Conservation (phyloP, 1,139 yeast genomes). For the Zygosaccharomyces pseudobailii region DNA sequence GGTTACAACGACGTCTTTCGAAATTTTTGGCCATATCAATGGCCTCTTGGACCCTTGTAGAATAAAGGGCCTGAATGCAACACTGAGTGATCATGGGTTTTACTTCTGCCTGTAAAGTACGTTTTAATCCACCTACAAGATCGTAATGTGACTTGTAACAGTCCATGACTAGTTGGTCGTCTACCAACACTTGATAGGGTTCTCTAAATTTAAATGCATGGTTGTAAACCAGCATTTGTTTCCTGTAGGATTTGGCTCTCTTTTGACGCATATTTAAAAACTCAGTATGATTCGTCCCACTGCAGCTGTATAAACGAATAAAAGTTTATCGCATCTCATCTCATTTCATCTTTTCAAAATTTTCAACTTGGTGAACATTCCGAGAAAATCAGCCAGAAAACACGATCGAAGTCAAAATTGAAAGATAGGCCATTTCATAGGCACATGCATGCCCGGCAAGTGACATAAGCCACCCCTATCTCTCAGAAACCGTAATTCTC, state of each 20-base stretch:
- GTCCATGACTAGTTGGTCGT: constrained; percentile 67
- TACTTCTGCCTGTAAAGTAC: constrained; percentile 80
- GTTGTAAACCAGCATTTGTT: constrained; percentile 79
- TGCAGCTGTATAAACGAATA: not conserved
- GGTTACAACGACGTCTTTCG: constrained; percentile 74
- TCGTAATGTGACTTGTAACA: constrained; percentile 68
- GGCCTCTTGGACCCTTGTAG: constrained; percentile 63
- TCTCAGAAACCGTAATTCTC: too few species aligned
- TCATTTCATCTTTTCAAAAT: constrained; percentile 3
- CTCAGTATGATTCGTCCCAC: too few species aligned
- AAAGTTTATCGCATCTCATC: constrained; percentile 8
- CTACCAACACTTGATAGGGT: constrained; percentile 86
- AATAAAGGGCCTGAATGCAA: constrained; percentile 81
- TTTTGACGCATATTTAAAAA: constrained; percentile 73
- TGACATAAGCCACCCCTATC: too few species aligned
- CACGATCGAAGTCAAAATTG: not conserved
- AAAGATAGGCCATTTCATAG: not conserved
- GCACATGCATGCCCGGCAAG: too few species aligned
- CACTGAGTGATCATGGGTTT: constrained; percentile 98
- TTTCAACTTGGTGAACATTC: constrained; percentile 2
- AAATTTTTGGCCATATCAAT: constrained; percentile 74
- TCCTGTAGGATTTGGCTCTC: constrained; percentile 89
- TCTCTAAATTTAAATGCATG: constrained; percentile 89
- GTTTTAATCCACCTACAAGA: constrained; percentile 65
- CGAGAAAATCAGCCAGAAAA: not conserved